A percentile compares a stretch with the other conserved stretches of the same genome.
phyloP scores from a whole-genome alignment of 108 stramenopile species.

The Fistulifera solaris region DNA sequence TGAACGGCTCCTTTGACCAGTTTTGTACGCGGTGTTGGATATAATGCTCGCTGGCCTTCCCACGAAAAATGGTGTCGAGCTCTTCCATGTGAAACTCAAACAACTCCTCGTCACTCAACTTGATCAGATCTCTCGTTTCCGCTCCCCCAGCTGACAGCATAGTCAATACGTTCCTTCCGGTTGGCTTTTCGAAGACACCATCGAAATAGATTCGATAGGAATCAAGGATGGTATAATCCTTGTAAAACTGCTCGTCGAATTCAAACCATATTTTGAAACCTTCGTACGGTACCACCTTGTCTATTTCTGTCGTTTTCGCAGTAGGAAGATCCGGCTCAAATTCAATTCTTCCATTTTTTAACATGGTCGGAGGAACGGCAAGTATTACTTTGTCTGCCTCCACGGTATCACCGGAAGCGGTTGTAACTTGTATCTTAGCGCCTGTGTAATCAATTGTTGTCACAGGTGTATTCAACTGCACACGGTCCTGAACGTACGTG shows the following conservation, averaged over 20 bases:
- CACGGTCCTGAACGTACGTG: slow-evolving; percentile 6
- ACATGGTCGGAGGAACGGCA: slow-evolving; percentile 3
- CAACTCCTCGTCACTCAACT: slow-evolving; percentile 7
- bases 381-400: slow-evolving; percentile 10
- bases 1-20: slow-evolving; percentile 20
- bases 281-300: neutral
- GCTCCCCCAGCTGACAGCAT: slow-evolving; percentile 1
- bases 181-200: neutral
- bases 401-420: neutral
- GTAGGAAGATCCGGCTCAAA: slow-evolving; percentile 14
- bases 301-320: neutral
- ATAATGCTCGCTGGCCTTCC: slow-evolving; percentile 8
- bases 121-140: neutral
- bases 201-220: slow-evolving; percentile 6
- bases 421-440: neutral
- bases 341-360: slow-evolving; percentile 14
- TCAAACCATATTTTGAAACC: slow-evolving; percentile 12
- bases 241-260: slow-evolving; percentile 21
- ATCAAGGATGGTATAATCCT: neutral
- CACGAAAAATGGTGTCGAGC: slow-evolving; percentile 15
- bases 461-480: slow-evolving; percentile 4
- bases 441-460: slow-evolving; percentile 2
- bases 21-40: slow-evolving; percentile 14
- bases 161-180: slow-evolving; percentile 8
- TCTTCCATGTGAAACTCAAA: slow-evolving; percentile 6